Evolutionary conservation across 192 early-diverging fungal genomes (phyloP).

Genomic region (Dissophora globulifera): DNA sequence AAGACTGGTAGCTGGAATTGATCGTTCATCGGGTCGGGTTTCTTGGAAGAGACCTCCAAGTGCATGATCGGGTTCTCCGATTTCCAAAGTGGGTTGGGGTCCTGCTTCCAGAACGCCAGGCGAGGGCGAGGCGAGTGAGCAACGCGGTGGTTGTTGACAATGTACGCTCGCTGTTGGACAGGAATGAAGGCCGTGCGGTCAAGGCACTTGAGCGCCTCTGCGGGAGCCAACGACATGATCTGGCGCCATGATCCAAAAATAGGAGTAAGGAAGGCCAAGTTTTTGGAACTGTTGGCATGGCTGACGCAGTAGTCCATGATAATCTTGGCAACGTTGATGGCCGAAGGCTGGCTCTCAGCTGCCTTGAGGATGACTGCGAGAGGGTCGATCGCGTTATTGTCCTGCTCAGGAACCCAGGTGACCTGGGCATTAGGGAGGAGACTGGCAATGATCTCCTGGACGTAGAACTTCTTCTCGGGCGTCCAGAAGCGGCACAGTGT

Average conservation of each 20-base stretch:
- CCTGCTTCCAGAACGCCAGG: conserved; percentile 17
- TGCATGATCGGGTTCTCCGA: conserved; percentile 24
- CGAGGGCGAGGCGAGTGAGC: conserved; percentile 5
- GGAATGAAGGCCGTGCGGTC: conserved; percentile 12
- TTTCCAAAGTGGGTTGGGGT: background rate
- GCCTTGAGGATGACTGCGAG: background rate
- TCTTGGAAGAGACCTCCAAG: background rate
- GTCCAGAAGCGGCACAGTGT: conserved; percentile 17
- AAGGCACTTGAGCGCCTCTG: conserved; percentile 10
- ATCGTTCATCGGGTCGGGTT: conserved; percentile 6
- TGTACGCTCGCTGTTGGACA: conserved; percentile 10
- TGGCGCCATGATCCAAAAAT: conserved; percentile 12
- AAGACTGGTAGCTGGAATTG: conserved; percentile 15
- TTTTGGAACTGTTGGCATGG: conserved; percentile 24
- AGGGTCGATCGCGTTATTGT: background rate
- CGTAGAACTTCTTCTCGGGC: background rate
- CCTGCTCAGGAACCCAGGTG: conserved; percentile 12
- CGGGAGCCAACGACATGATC: conserved; percentile 12
- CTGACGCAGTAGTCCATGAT: conserved; percentile 32
- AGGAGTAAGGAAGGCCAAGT: conserved; percentile 23
- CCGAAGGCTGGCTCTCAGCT: conserved; percentile 16
- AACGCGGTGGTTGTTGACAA: conserved; percentile 16
- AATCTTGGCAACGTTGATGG: conserved; percentile 21
- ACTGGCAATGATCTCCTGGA: conserved; percentile 1
- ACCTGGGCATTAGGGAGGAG: conserved; percentile 2